Evolutionary conservation across 140 eudicot genomes (phyloP).

Genomic region (Senecio squalidus): DNA sequence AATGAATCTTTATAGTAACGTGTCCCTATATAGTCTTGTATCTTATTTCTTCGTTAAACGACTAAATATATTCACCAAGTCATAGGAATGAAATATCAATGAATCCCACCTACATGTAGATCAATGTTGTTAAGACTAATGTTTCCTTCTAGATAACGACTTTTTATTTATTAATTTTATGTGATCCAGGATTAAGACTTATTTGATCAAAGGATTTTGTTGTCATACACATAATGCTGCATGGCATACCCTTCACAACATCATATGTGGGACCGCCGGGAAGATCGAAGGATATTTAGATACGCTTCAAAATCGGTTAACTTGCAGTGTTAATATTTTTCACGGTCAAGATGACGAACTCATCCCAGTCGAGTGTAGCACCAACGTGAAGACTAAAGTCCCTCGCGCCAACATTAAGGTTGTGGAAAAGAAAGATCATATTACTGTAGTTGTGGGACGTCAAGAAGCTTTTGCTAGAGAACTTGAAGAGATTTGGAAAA

Average conservation of each 20-base stretch:
- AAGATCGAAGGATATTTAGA: slow-evolving; percentile 68
- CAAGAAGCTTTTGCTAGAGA: slow-evolving; percentile 80
- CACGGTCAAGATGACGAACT: slow-evolving; percentile 85
- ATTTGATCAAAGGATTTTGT: slow-evolving; percentile 70
- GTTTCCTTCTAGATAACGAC: slow-evolving; percentile 11
- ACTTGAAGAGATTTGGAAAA: slow-evolving; percentile 83
- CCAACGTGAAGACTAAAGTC: slow-evolving; percentile 52
- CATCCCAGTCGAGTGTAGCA: slow-evolving; percentile 83
- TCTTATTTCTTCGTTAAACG: background rate
- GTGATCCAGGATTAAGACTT: slow-evolving; percentile 57
- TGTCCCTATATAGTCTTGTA: slow-evolving; percentile 8
- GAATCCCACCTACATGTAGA: slow-evolving; percentile 20
- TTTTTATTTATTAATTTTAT: background rate
- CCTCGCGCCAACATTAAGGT: slow-evolving; percentile 72
- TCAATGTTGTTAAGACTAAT: slow-evolving; percentile 31
- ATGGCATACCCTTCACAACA: slow-evolving; percentile 96
- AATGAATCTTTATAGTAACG: slow-evolving; percentile 13
- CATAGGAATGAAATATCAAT: background rate
- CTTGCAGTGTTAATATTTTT: slow-evolving; percentile 50
- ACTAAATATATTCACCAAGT: too few relatives aligned
- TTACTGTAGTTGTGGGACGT: slow-evolving; percentile 82
- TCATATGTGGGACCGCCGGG: slow-evolving; percentile 82
- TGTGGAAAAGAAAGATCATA: slow-evolving; percentile 66
- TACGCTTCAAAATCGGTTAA: slow-evolving; percentile 36
- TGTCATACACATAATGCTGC: slow-evolving; percentile 94